Base-by-base conservation (phyloP, 257 asterid species). In the Cynanchum wilfordii region DNA sequence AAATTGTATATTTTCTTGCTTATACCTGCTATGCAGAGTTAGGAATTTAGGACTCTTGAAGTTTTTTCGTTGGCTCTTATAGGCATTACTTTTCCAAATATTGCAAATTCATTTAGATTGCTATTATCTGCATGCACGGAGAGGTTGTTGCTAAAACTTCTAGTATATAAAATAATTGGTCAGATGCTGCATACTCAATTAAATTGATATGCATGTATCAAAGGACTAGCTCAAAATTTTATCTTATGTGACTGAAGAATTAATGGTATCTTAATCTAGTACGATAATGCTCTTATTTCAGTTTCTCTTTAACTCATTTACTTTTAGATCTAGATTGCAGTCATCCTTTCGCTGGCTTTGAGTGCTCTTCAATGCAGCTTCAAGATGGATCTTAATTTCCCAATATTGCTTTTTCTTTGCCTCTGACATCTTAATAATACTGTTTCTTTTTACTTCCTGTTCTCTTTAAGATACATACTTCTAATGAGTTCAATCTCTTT, bases 401-500 rank as follows among this genome's bases (percentile, higher is more conserved):
- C 38, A 22, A 22, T 30, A 7, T 38, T 47, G 25, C 66, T 40
- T 74, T 69, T 30, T 38, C 16, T 36, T 52, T 52, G 29, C 42
- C 24, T 42, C 25, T 63, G 38, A 12, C 16, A 52, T 25, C 36
- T 11, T 50, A 19, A 65, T 22, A 7, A 11, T 66, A 52, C 22
- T 55, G 40, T 50, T 47, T 10, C 25, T 7, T 12, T 25, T 20
- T 44, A 5, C 38, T 24, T 30, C 25, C 36, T 24, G 44, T 7
- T 25, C 40, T 69, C 69, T 42, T 55, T 24, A 9, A 16, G 45
- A 56, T 57, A 24, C 22, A 10, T 36, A 33, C 36, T 49, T 54
- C n/a, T 25, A 22, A 20, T 57, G 24, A 36, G 24, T 68, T 76
- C 54, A 71, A 78, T 78, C 54, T 63, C 56, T 33, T 72, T 78